These are phyloP conservation scores for Elaphomyces granulatus DNA, from an alignment of 495 filamentous ascomycete species.

Conservation along the genomic window DNA sequence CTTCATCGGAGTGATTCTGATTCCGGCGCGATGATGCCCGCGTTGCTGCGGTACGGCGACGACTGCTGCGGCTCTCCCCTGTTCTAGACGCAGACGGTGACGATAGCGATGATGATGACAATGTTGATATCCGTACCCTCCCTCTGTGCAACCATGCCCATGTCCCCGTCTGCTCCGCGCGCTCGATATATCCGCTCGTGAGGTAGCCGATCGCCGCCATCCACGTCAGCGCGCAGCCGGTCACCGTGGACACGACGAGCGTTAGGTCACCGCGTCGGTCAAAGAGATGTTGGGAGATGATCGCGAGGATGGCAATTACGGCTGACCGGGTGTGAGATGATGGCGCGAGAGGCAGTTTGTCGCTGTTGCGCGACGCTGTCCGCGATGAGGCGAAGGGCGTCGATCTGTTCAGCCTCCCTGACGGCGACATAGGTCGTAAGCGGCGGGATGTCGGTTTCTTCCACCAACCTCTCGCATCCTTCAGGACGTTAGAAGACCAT, in stretches of 20 bases:
- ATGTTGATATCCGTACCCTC: constrained; percentile 3
- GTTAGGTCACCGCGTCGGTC: constrained; percentile 22
- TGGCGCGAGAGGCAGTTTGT: constrained; percentile 32
- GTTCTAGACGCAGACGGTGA: no score
- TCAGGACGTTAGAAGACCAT: no score
- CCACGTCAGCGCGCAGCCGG: constrained; percentile 31
- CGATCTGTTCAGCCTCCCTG: constrained; percentile 27
- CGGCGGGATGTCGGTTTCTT: no score
- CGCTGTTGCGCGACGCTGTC: constrained; percentile 52
- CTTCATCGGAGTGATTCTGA: no score
- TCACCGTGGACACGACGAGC: constrained; percentile 14
- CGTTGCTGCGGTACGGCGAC: no score
- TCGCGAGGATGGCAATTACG: constrained; percentile 14
- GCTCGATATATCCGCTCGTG: constrained; percentile 31
- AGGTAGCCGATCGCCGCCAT: constrained; percentile 26
- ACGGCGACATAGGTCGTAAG: no score
- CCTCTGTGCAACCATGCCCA: constrained; percentile 28
- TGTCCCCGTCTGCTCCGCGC: constrained; percentile 38
- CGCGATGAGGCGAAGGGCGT: constrained; percentile 37
- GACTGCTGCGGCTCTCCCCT: no score
- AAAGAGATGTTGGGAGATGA: constrained; percentile 29
- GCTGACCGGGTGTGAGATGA: constrained; percentile 39
- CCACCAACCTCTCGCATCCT: no score
- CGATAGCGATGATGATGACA: no score
- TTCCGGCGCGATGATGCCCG: no score